Evolutionary conservation across 129 eudicot species (phyloP).

Genomic region (Helianthus annuus): DNA sequence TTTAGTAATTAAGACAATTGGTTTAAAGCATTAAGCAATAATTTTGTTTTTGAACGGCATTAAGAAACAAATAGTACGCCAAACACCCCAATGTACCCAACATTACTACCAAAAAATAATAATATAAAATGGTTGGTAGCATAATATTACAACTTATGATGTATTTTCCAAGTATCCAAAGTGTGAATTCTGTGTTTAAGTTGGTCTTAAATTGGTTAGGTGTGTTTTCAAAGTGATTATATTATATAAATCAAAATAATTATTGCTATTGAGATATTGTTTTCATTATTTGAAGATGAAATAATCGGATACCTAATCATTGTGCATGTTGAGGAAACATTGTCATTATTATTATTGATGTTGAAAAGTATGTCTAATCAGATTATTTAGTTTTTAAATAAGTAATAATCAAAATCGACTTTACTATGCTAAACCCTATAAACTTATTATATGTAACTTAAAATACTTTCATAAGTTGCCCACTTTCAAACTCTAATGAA

Average conservation of each 20-base stretch:
- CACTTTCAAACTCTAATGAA: background rate
- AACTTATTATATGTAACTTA: background rate
- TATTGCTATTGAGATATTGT: background rate
- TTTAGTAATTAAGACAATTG: background rate
- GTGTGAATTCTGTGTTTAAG: constrained; percentile 12
- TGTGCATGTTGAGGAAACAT: too few relatives aligned
- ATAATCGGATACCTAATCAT: background rate
- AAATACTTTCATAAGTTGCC: background rate
- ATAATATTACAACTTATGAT: constrained; percentile 13
- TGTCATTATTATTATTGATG: too few relatives aligned
- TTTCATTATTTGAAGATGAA: background rate
- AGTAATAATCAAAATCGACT: too few relatives aligned
- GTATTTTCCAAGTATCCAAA: background rate
- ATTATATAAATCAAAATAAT: background rate
- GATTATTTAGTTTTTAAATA: too few relatives aligned
- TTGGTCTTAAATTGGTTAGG: background rate
- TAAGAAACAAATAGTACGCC: constrained; percentile 26
- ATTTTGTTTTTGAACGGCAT: too few relatives aligned
- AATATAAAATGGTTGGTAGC: constrained; percentile 25
- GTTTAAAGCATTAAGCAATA: constrained; percentile 16
- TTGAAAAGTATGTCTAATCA: too few relatives aligned
- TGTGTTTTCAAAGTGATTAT: background rate
- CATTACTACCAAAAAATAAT: constrained; percentile 10
- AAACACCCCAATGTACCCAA: constrained; percentile 33
- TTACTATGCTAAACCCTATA: background rate